Evolutionary conservation across 768 basidiomycete genomes (phyloP), one percentile per base, ranked within the genome.

Genomic region (Myochromella boudieri): DNA sequence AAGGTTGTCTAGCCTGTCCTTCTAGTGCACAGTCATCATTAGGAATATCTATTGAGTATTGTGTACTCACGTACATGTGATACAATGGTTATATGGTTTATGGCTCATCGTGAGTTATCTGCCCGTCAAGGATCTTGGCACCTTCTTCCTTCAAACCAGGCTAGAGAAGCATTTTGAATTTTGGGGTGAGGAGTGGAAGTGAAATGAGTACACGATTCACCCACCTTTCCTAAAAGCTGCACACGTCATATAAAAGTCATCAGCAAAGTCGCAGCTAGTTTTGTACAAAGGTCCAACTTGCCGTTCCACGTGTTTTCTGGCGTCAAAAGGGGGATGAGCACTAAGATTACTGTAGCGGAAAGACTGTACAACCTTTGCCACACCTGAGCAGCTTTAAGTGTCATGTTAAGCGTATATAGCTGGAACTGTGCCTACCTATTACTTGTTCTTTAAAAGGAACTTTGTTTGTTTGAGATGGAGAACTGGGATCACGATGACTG

Each of bases 371-470:
- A 68, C 71, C 61, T 69, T 66, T 9, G 69, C 68, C 22, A 61
- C 65, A 18, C 68, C 68, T 67, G 15, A 42, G 17, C 25, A 42
- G 29, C 47, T n/a, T n/a, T n/a, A n/a, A n/a, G n/a, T n/a, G n/a
- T n/a, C n/a, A n/a, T n/a, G n/a, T n/a, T n/a, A n/a, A n/a, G n/a
- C n/a, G n/a, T n/a, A n/a, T n/a, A n/a, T n/a, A 31, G 21, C 20
- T 52, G 17, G 17, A 34, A 11, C 21, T 4, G 44, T 32, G 53
- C 71, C 20, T 49, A 80, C 81, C 82, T 37, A 81, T 73, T 6
- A 82, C 77, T 47, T 68, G 72, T 37, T 84, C 80, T 59, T 81
- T 83, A 67, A 82, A 84, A 11, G 81, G 69, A 24, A 76, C 70
- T 42, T 68, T 63, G 25, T 49, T 18, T 26, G 53, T 22, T 24